Evolutionary conservation across 768 basidiomycete genomes (phyloP).

Genomic region (Lentinula lateritia): DNA sequence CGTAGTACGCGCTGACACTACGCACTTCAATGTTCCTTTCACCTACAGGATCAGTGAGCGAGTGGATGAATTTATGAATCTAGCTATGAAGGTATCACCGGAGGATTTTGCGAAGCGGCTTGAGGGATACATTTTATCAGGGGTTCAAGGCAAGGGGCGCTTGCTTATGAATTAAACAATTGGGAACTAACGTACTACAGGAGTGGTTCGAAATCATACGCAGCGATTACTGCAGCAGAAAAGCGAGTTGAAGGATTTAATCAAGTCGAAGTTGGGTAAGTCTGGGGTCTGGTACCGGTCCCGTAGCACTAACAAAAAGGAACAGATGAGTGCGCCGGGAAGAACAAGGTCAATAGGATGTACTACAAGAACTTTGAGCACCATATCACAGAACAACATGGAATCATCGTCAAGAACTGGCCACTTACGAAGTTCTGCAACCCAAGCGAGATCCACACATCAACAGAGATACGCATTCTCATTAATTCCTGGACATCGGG

Average conservation of each 20-base stretch:
- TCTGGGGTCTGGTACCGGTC: not conserved
- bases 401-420: not conserved
- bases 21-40: not conserved
- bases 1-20: not conserved
- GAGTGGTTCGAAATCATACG: not conserved
- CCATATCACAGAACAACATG: not conserved
- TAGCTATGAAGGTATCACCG: not conserved
- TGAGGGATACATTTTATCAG: not conserved
- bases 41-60: not conserved
- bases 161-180: not conserved
- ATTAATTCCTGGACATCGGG: not conserved
- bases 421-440: not conserved
- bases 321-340: not conserved
- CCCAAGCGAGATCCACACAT: not conserved
- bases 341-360: not conserved
- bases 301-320: not conserved
- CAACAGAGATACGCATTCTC: not conserved
- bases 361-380: not conserved
- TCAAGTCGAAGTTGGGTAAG: not conserved
- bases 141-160: not conserved
- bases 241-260: not conserved
- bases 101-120: not conserved
- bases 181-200: not conserved
- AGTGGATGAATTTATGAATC: not conserved
- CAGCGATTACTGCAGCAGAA: not conserved